Base-by-base conservation (phyloP, 2,329 filamentous ascomycete species). In the Polytolypa hystricis region DNA sequence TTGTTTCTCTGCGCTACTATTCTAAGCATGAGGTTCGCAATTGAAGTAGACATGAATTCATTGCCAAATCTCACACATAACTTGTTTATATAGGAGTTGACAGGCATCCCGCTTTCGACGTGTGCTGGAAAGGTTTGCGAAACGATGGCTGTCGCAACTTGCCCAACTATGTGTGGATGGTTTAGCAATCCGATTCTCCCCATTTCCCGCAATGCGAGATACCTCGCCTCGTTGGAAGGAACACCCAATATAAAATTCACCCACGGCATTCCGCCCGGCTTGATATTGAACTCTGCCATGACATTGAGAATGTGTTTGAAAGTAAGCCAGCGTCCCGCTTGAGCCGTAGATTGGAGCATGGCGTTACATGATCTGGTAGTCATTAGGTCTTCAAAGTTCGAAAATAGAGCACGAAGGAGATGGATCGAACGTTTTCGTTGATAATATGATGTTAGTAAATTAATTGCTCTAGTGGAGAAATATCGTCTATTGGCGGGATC, bases 351-450 rank as follows among this genome's bases (percentile, higher is more conserved):
- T 28, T 49, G 47, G 26, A 70, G 44, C 33, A 70, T 47, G 30
- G 66, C 60, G 33, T 69, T 69, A 44, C 61, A 67, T 4, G 61
- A 63, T 26, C 64, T 57, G 4, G 55, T 49, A 2, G 57, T 56
- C 20, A 57, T 51, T 16, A 61, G 44, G 30, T 57, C 48, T 34
- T 62, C 54, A 39, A 58, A 54, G 11, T 37, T 47, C 11, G 50
- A 42, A 33, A 65, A 59, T 5, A 68, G 42, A 2, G 38, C 23
- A 23, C 54, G 54, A 10, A 57, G 55, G 34, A 49, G 42, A 3
- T 39, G 31, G 16, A 62, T 47, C 19, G 51, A 49, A 21, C 58
- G 52, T 30, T 54, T 41, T 4, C 53, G 44, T 38, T 57, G 52
- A 27, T 66, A 52, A 40, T 51, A 68, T 14, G 42, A 43, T 30